Base-by-base conservation (phyloP, 2,329 filamentous ascomycete genomes). In the Plenodomus tracheiphilus region DNA sequence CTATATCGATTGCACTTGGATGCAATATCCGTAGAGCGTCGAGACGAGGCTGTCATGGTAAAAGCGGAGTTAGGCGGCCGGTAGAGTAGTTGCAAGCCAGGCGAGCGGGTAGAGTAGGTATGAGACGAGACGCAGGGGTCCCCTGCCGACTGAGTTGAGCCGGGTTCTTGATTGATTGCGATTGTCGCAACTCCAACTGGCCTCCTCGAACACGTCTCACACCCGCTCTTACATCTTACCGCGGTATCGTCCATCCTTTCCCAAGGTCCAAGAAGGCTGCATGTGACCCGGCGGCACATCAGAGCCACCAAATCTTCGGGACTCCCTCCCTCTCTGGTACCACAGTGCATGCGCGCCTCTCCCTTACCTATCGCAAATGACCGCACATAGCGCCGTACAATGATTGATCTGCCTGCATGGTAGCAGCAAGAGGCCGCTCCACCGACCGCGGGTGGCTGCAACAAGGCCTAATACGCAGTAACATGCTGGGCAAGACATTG, bases 401-500 rank as follows among this genome's bases (percentile, higher is more conserved):
- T 70, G 66, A 55, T 38, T 59, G 57, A 58, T 25, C 51, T 42
- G 45, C 53, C 43, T 55, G 55, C 43, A 68, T 68, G 68, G 49
- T 56, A 59, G 50, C 50, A 55, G 47, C 46, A 39, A 49, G 49
- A 47, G 47, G 54, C 37, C 47, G 51, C 44, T 45, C 56, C 35
- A 59, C 51, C 51, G 55, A 64, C 22, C 58, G 54, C 46, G 57
- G 57, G 58, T 65, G 62, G 62, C 38, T 69, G 51, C 59, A 61
- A 49, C 58, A 64, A 41, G 57, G 60, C 38, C 50, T 57, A 28
- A 61, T 61, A 25, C 44, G 63, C 35, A 54, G 58, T 49, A 66
- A 46, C 58, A 71, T 72, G 68, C 50, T 68, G 52, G 55, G 59
- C 71, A 70, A 75, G 66, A 59, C 70, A 69, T 66, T 77, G 17